Evolutionary conservation across 768 basidiomycete species (phyloP).

Genomic region (Lactarius sp.): DNA sequence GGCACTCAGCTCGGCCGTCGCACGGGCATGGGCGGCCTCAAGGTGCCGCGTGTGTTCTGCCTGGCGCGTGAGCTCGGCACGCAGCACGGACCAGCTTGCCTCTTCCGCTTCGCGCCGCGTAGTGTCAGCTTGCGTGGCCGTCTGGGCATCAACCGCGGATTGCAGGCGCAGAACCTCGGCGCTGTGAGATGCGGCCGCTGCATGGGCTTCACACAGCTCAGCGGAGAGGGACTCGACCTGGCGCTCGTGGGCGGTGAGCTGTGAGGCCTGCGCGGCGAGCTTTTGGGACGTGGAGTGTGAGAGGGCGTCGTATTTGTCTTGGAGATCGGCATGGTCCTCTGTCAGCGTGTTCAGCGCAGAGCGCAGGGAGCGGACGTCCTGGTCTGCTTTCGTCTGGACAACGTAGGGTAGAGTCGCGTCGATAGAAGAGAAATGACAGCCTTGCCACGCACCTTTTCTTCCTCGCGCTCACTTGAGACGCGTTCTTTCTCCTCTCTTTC

Average conservation of each 20-base stretch:
- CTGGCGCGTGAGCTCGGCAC: constrained; percentile 66
- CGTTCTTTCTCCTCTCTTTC: constrained; percentile 64
- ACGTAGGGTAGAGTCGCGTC: no score
- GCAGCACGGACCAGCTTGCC: constrained; percentile 56
- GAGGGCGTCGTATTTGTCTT: constrained; percentile 49
- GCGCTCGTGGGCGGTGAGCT: constrained; percentile 44
- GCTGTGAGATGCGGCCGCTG: constrained; percentile 40
- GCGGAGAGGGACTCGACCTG: constrained; percentile 45
- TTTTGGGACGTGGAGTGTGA: constrained; percentile 47
- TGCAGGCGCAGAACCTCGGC: constrained; percentile 43
- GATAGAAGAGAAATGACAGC: neutral
- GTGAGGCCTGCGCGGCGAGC: constrained; percentile 46
- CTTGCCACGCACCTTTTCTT: constrained; percentile 52
- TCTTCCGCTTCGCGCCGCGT: constrained; percentile 38
- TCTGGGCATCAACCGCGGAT: constrained; percentile 44
- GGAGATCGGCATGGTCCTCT: constrained; percentile 56
- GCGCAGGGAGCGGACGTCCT: constrained; percentile 50
- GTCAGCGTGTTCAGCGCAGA: constrained; percentile 44
- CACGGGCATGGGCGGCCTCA: constrained; percentile 53
- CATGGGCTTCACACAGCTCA: constrained; percentile 42
- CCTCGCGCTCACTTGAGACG: constrained; percentile 45
- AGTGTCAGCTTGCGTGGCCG: constrained; percentile 33
- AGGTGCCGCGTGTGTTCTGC: constrained; percentile 54
- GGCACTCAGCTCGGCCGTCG: constrained; percentile 48
- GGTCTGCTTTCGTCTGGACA: constrained; percentile 45